These are phyloP conservation scores for Boletus coccyginus DNA, from an alignment of 768 basidiomycete genomes.

Conservation along the genomic window DNA sequence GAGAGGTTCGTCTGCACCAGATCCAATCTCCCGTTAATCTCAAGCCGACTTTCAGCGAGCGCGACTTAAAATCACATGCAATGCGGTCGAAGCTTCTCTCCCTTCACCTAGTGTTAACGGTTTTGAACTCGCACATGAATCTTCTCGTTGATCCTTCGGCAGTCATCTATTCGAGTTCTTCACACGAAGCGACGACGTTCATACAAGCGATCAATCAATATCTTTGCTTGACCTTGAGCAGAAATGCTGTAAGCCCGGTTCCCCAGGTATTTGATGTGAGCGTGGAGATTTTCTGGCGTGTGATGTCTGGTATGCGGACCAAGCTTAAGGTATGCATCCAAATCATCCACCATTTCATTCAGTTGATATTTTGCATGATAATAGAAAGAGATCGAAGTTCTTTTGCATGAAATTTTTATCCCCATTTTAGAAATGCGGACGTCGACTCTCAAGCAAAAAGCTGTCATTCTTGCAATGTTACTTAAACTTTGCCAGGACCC, in stretches of 20 bases:
- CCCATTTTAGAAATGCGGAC: conserved; percentile 98
- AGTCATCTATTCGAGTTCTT: conserved; percentile 90
- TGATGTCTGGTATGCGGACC: conserved; percentile 89
- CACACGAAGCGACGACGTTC: conserved; percentile 84
- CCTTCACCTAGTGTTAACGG: conserved; percentile 88
- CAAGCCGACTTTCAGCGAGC: conserved; percentile 56
- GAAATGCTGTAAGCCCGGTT: conserved; percentile 94
- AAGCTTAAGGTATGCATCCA: conserved; percentile 76
- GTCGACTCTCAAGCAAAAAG: conserved; percentile 93
- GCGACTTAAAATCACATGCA: conserved; percentile 93
- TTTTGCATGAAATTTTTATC: conserved; percentile 98
- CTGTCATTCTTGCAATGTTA: conserved; percentile 85
- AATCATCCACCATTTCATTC: neutral
- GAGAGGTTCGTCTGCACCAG: conserved; percentile 66
- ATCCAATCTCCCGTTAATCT: conserved; percentile 10
- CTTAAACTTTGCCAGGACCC: conserved; percentile 90
- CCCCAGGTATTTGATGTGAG: conserved; percentile 97
- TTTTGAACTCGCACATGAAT: conserved; percentile 87
- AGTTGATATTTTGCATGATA: conserved; percentile 7
- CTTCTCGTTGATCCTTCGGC: conserved; percentile 85
- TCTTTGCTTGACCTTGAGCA: conserved; percentile 85
- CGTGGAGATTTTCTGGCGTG: conserved; percentile 98
- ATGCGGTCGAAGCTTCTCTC: conserved; percentile 97
- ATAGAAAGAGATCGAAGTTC: conserved; percentile 98
- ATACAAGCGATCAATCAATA: conserved; percentile 95